Percentiles rank a stretch among this genome's conserved stretches.
These are phyloP conservation scores for Penicillium alfredii DNA, from an alignment of 495 filamentous ascomycete genomes.

Conservation along the genomic window DNA sequence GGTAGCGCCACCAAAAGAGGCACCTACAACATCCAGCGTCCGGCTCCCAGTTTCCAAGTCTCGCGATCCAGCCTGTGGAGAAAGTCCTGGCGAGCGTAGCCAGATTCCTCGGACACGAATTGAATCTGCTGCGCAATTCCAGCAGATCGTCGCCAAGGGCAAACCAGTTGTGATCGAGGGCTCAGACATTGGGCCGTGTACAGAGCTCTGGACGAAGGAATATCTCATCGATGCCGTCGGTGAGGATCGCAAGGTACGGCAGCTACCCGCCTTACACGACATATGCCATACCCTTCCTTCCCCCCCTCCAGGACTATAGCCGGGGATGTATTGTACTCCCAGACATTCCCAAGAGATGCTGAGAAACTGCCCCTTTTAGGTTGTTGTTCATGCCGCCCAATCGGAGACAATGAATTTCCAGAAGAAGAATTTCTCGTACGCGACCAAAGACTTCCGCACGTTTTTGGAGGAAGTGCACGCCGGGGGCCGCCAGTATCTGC, in stretches of 20 bases:
- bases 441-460: slow-evolving; percentile 58
- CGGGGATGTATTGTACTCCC: too few relatives aligned
- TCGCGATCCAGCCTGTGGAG: slow-evolving; percentile 1
- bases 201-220: slow-evolving; percentile 58
- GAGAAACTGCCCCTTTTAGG: slow-evolving; percentile 31
- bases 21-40: not conserved
- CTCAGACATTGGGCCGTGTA: slow-evolving; percentile 62
- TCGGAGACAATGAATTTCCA: slow-evolving; percentile 70
- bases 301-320: too few relatives aligned
- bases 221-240: slow-evolving; percentile 65
- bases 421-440: slow-evolving; percentile 75
- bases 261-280: slow-evolving; percentile 18
- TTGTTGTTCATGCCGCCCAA: slow-evolving; percentile 64
- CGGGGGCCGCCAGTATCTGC: slow-evolving; percentile 69
- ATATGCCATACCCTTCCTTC: too few relatives aligned
- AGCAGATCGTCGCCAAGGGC: slow-evolving; percentile 49
- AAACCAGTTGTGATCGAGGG: slow-evolving; percentile 61
- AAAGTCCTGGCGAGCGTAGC: slow-evolving; percentile 4
- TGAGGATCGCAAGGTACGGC: slow-evolving; percentile 52
- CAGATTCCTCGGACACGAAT: slow-evolving; percentile 47
- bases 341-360: not conserved
- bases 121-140: slow-evolving; percentile 49
- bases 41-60: not conserved
- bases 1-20: slow-evolving; percentile 9
- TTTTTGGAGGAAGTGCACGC: slow-evolving; percentile 57